phyloP scores from a whole-genome alignment of 257 asterid species.

The Forsythia viridissima region DNA sequence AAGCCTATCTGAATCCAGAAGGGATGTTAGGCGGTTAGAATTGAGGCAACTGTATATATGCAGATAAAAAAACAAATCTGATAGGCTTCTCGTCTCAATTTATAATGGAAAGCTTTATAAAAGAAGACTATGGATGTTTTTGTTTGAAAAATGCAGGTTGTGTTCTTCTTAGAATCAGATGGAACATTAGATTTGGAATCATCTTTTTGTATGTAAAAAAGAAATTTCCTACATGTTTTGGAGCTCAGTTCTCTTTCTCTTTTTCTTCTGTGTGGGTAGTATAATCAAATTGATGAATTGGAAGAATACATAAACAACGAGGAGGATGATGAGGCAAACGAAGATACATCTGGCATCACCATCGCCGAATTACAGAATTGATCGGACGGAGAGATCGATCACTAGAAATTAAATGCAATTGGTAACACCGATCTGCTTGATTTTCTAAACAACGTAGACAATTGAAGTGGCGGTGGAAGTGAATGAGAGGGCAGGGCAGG shows the following conservation, averaged over 20 bases:
- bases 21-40: background rate
- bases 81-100: background rate
- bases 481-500: background rate
- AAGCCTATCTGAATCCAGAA: background rate
- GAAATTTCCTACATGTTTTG: no score
- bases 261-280: no score
- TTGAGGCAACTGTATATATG: background rate
- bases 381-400: slow-evolving; percentile 49
- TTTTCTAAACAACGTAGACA: slow-evolving; percentile 63
- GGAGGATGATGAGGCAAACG: slow-evolving; percentile 26
- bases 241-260: no score
- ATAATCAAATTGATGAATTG: slow-evolving; percentile 5
- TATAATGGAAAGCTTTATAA: no score
- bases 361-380: slow-evolving; percentile 28
- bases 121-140: no score
- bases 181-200: no score
- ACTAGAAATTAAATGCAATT: slow-evolving; percentile 39
- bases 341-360: slow-evolving; percentile 33
- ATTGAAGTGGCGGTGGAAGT: background rate
- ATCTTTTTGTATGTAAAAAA: no score
- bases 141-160: no score
- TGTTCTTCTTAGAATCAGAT: no score
- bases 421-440: slow-evolving; percentile 50
- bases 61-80: background rate
- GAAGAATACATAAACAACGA: slow-evolving; percentile 36